Evolutionary conservation across 257 asterid species (phyloP).

Genomic region (Echites panduratus): DNA sequence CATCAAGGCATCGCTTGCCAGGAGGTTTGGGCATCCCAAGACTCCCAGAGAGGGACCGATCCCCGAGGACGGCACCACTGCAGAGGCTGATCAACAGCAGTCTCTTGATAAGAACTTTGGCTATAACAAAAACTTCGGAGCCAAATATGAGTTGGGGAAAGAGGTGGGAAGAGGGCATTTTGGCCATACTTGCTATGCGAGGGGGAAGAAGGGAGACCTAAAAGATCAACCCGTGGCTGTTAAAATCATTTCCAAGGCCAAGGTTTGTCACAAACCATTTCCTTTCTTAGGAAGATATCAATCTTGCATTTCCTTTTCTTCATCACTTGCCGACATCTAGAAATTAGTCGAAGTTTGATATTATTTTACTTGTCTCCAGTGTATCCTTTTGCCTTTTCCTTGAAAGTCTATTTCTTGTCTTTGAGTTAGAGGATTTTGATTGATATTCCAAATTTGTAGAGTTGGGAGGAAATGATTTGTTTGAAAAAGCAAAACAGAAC

Average conservation of each 20-base stretch:
- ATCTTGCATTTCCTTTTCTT: neutral
- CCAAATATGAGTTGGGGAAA: slow-evolving; percentile 87
- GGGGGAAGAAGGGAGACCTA: slow-evolving; percentile 72
- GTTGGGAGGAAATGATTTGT: neutral
- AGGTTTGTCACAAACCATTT: slow-evolving; percentile 37
- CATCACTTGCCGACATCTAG: neutral
- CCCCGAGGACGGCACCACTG: slow-evolving; percentile 59
- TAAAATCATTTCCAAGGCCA: slow-evolving; percentile 86
- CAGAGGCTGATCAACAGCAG: slow-evolving; percentile 30
- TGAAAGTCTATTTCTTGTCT: neutral
- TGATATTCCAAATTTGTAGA: neutral
- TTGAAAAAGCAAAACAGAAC: neutral
- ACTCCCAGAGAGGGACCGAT: slow-evolving; percentile 65
- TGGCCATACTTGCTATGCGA: slow-evolving; percentile 88
- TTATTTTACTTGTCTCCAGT: neutral
- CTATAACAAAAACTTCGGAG: slow-evolving; percentile 75
- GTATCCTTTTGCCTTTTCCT: no score
- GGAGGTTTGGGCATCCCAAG: slow-evolving; percentile 68
- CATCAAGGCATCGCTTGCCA: slow-evolving; percentile 71
- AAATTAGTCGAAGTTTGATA: neutral
- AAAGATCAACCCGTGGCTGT: slow-evolving; percentile 81
- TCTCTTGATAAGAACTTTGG: slow-evolving; percentile 78
- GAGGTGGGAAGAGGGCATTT: slow-evolving; percentile 97
- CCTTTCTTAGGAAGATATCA: slow-evolving; percentile 6
- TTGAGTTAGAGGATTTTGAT: neutral